phyloP scores from a whole-genome alignment of 139 green algal genomes.

The Dunaliella primolecta region DNA sequence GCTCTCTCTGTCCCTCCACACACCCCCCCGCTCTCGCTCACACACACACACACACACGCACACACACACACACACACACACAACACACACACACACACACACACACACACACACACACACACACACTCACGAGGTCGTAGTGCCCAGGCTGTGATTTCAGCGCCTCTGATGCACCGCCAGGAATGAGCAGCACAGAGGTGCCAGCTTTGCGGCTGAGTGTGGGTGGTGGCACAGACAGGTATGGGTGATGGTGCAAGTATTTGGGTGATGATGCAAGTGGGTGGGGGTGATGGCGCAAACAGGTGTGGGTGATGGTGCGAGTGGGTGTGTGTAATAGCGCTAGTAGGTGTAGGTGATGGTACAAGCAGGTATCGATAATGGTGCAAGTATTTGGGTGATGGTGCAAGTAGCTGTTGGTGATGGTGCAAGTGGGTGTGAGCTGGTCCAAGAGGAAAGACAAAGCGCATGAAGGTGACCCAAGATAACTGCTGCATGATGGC shows the following conservation, averaged over 20 bases:
- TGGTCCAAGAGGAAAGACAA: too few relatives aligned
- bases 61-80: too few relatives aligned
- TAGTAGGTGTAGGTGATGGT: neutral
- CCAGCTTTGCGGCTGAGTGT: neutral
- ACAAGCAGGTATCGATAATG: neutral
- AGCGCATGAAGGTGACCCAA: too few relatives aligned
- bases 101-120: too few relatives aligned
- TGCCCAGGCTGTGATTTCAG: constrained; percentile 37
- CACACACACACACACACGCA: too few relatives aligned
- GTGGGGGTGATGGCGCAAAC: neutral
- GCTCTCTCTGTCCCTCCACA: too few relatives aligned
- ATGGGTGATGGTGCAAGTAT: neutral
- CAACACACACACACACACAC: too few relatives aligned
- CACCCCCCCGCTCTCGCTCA: too few relatives aligned
- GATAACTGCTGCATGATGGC: too few relatives aligned
- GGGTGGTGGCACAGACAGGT: neutral
- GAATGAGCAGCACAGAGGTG: constrained; percentile 25
- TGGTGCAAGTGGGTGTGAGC: neutral
- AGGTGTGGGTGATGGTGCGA: neutral
- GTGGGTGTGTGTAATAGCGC: neutral
- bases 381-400: neutral
- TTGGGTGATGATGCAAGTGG: neutral
- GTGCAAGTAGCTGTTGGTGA: neutral
- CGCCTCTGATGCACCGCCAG: constrained; percentile 36
- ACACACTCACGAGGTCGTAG: constrained; percentile 30